phyloP scores from a whole-genome alignment of 306 rosid genomes.

The Luffa acutangula region DNA sequence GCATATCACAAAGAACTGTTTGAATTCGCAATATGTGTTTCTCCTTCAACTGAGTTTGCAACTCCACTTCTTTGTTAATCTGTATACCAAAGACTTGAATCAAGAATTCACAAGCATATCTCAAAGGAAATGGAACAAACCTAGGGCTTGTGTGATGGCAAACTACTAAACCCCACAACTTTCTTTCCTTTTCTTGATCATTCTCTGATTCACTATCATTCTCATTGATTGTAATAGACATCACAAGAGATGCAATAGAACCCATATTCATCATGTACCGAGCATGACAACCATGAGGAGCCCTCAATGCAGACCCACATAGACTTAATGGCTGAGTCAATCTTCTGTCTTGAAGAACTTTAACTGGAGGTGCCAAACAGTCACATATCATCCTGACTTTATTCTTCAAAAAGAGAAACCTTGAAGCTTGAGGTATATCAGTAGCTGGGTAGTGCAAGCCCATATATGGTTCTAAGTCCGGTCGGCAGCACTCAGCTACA shows the following conservation, averaged over 20 bases:
- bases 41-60: slow-evolving; percentile 31
- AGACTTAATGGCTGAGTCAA: slow-evolving; percentile 30
- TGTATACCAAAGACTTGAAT: slow-evolving; percentile 37
- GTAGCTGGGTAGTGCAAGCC: slow-evolving; percentile 39
- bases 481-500: slow-evolving; percentile 22
- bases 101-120: slow-evolving; percentile 43
- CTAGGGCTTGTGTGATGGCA: slow-evolving; percentile 39
- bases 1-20: slow-evolving; percentile 41
- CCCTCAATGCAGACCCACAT: slow-evolving; percentile 30
- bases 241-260: slow-evolving; percentile 31
- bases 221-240: slow-evolving; percentile 29
- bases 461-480: slow-evolving; percentile 31
- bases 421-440: slow-evolving; percentile 37
- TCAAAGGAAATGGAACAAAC: slow-evolving; percentile 34
- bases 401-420: slow-evolving; percentile 35
- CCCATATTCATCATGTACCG: slow-evolving; percentile 38
- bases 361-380: slow-evolving; percentile 34
- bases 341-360: slow-evolving; percentile 25
- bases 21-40: slow-evolving; percentile 26
- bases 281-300: slow-evolving; percentile 34
- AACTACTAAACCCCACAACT: slow-evolving; percentile 35
- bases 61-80: slow-evolving; percentile 30
- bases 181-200: slow-evolving; percentile 29
- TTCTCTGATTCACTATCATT: slow-evolving; percentile 19
- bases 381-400: slow-evolving; percentile 38